Evolutionary conservation across 768 basidiomycete species (phyloP).

Genomic region (Trametopsis cervina): DNA sequence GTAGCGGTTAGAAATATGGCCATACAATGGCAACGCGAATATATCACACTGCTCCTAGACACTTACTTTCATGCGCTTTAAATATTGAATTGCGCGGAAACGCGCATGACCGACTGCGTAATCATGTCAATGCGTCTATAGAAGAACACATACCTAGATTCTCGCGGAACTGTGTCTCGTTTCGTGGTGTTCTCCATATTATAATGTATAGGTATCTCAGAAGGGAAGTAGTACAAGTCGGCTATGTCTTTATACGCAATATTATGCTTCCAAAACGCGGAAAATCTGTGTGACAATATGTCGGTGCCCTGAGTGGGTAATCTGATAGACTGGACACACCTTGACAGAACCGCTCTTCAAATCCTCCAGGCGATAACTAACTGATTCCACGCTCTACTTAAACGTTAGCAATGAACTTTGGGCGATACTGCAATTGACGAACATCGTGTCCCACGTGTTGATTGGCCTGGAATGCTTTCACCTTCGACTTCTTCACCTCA

Average conservation of each 20-base stretch:
- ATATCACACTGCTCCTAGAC: no score
- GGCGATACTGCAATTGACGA: conserved; percentile 20
- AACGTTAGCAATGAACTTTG: conserved; percentile 4
- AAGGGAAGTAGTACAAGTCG: neutral
- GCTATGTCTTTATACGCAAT: neutral
- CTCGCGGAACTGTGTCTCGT: no score
- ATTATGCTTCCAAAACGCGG: conserved; percentile 24
- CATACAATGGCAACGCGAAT: no score
- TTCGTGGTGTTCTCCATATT: no score
- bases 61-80: no score
- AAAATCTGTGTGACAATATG: conserved; percentile 17
- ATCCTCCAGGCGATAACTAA: conserved; percentile 87
- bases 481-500: conserved; percentile 82
- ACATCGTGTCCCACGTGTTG: conserved; percentile 81
- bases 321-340: conserved; percentile 33
- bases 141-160: no score
- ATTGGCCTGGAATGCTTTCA: conserved; percentile 81
- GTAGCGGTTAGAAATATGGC: no score
- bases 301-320: neutral
- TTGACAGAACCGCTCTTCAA: conserved; percentile 79
- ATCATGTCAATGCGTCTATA: no score
- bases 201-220: no score
- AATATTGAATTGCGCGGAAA: no score
- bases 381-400: conserved; percentile 57
- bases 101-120: no score